A percentile compares a stretch with the other conserved stretches of the same genome.
phyloP scores from a whole-genome alignment of 192 early-diverging fungal genomes.

The Piromyces sp. region DNA sequence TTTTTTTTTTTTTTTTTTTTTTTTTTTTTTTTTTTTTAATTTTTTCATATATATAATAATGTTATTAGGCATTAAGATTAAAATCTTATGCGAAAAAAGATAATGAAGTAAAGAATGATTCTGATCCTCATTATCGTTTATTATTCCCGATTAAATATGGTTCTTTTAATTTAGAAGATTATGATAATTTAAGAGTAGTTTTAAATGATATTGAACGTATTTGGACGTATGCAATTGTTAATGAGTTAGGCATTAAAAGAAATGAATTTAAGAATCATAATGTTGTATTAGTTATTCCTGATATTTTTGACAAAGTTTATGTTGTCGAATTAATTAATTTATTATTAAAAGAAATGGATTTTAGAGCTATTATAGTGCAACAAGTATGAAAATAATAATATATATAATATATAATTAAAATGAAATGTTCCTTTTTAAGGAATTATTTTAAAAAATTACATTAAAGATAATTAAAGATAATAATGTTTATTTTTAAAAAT shows the following conservation, averaged over 20 bases:
- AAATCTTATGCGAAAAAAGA: constrained; percentile 3
- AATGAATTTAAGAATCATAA: constrained; percentile 39
- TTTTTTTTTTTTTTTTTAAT: too few species aligned
- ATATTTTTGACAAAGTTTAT: constrained; percentile 44
- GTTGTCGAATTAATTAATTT: constrained; percentile 44
- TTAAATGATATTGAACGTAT: constrained; percentile 63
- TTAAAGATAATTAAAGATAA: too few species aligned
- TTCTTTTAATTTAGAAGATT: constrained; percentile 57
- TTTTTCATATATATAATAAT: constrained; percentile 2
- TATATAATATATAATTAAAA: too few species aligned
- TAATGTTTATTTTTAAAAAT: too few species aligned
- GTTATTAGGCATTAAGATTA: neutral
- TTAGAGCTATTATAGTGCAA: constrained; percentile 52
- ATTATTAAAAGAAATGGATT: constrained; percentile 58
- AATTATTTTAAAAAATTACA: too few species aligned
- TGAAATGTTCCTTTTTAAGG: too few species aligned
- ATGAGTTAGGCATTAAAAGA: constrained; percentile 46
- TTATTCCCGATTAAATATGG: constrained; percentile 67
- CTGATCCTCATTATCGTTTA: constrained; percentile 3
- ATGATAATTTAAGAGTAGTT: constrained; percentile 39
- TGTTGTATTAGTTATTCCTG: constrained; percentile 66
- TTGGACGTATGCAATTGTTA: constrained; percentile 51
- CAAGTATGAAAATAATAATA: constrained; percentile 11
- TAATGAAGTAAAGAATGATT: neutral
- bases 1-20: too few species aligned